phyloP scores from a whole-genome alignment of 805 yeast species.

The Candida rishiriensis region DNA sequence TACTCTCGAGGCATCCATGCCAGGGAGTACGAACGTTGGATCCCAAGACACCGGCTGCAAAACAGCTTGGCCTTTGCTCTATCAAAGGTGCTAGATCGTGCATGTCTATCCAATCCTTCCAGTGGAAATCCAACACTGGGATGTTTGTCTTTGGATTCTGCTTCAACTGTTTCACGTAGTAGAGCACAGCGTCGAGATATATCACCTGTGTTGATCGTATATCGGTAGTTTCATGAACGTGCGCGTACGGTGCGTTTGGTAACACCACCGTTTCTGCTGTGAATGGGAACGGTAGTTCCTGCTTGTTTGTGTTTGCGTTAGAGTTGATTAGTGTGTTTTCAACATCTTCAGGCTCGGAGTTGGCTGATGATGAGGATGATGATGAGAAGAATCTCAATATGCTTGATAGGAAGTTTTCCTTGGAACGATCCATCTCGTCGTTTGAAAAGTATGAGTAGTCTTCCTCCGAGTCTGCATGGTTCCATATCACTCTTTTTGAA shows the following conservation, averaged over 20 bases:
- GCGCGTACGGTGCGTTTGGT: slow-evolving; percentile 36
- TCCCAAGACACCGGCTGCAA: slow-evolving; percentile 40
- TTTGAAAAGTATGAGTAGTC: not conserved
- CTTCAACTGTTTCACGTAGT: slow-evolving; percentile 24
- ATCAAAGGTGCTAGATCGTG: slow-evolving; percentile 35
- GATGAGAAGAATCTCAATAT: not conserved
- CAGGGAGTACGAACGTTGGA: slow-evolving; percentile 37
- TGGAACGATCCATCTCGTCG: too few relatives aligned
- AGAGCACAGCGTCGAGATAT: slow-evolving; percentile 31
- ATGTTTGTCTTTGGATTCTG: slow-evolving; percentile 26
- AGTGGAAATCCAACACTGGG: slow-evolving; percentile 41
- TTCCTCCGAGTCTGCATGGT: not conserved
- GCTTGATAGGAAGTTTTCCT: not conserved
- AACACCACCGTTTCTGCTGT: slow-evolving; percentile 27
- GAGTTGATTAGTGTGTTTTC: slow-evolving; percentile 15
- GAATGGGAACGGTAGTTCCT: slow-evolving; percentile 27
- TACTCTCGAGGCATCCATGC: slow-evolving; percentile 36
- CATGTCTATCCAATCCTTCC: slow-evolving; percentile 55
- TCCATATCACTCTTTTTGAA: not conserved
- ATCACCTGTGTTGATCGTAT: slow-evolving; percentile 31
- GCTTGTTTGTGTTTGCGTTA: slow-evolving; percentile 10
- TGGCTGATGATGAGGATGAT: not conserved
- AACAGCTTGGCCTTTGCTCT: slow-evolving; percentile 39
- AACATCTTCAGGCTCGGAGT: slow-evolving; percentile 12
- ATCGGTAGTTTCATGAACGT: slow-evolving; percentile 32